Evolutionary conservation across 306 rosid genomes (phyloP).

Genomic region (Purshia tridentata): DNA sequence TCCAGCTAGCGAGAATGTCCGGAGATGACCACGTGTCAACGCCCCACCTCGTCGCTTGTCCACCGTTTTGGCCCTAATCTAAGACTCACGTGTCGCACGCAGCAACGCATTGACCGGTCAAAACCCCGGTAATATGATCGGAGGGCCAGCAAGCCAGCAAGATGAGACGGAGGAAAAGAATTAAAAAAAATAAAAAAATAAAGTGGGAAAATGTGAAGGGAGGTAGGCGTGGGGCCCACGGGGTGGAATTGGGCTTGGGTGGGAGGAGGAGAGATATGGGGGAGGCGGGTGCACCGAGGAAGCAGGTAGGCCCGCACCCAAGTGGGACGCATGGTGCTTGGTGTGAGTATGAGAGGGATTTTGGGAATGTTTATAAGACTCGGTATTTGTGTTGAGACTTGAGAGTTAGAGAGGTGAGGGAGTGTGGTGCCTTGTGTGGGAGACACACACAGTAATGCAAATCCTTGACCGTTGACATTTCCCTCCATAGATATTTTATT

Average conservation of each 20-base stretch:
- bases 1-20: background rate
- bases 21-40: slow-evolving; percentile 16
- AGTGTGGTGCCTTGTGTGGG: slow-evolving; percentile 42
- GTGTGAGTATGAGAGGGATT: slow-evolving; percentile 52
- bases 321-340: slow-evolving; percentile 60
- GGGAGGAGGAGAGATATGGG: slow-evolving; percentile 29
- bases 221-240: slow-evolving; percentile 5
- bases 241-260: background rate
- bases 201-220: background rate
- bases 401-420: background rate
- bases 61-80: slow-evolving; percentile 10
- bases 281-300: slow-evolving; percentile 61
- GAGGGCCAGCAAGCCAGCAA: slow-evolving; percentile 28
- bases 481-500: background rate
- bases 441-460: slow-evolving; percentile 62
- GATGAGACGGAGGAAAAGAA: too few species aligned
- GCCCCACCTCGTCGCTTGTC: slow-evolving; percentile 21
- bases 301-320: slow-evolving; percentile 63
- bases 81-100: slow-evolving; percentile 29
- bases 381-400: background rate
- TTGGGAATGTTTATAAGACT: slow-evolving; percentile 58
- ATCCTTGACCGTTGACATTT: slow-evolving; percentile 84
- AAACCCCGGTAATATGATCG: slow-evolving; percentile 40
- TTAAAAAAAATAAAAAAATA: background rate
- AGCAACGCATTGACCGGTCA: slow-evolving; percentile 31